phyloP scores from a whole-genome alignment of 306 rosid genomes.

The Castanea mollissima region DNA sequence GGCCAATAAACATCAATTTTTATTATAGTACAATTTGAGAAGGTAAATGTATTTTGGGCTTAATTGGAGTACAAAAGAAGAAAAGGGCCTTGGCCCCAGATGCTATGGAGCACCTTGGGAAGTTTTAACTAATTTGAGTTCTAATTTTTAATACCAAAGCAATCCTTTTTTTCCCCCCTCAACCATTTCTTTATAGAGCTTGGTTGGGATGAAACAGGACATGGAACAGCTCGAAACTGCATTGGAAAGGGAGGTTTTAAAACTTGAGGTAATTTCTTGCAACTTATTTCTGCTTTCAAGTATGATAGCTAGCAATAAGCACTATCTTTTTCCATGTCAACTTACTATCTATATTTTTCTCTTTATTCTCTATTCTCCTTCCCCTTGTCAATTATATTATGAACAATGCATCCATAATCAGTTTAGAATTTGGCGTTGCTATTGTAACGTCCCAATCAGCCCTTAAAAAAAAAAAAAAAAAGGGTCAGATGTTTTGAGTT shows the following conservation, averaged over 20 bases:
- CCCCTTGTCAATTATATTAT: conserved; percentile 3
- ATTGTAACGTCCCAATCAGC: neutral
- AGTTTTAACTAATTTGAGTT: neutral
- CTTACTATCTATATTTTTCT: neutral
- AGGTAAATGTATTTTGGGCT: neutral
- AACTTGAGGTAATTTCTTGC: conserved; percentile 63
- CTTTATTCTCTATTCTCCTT: neutral
- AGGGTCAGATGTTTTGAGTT: too few relatives aligned
- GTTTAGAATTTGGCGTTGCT: conserved; percentile 22
- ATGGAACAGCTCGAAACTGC: conserved; percentile 67
- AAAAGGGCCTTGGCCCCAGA: too few relatives aligned
- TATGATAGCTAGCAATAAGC: neutral
- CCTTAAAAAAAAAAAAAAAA: too few relatives aligned
- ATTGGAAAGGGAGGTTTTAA: conserved; percentile 61
- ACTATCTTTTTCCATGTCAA: neutral
- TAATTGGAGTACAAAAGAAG: neutral
- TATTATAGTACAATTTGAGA: neutral
- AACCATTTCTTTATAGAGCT: conserved; percentile 23
- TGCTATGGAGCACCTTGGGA: neutral
- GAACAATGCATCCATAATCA: conserved; percentile 21
- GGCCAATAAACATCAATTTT: neutral
- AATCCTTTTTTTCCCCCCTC: neutral
- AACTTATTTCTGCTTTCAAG: conserved; percentile 2
- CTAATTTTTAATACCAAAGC: neutral
- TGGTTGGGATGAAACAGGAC: conserved; percentile 61